Conservation (phyloP, 371 early-diverging fungal genomes). For the Choanephora cucurbitarum region DNA sequence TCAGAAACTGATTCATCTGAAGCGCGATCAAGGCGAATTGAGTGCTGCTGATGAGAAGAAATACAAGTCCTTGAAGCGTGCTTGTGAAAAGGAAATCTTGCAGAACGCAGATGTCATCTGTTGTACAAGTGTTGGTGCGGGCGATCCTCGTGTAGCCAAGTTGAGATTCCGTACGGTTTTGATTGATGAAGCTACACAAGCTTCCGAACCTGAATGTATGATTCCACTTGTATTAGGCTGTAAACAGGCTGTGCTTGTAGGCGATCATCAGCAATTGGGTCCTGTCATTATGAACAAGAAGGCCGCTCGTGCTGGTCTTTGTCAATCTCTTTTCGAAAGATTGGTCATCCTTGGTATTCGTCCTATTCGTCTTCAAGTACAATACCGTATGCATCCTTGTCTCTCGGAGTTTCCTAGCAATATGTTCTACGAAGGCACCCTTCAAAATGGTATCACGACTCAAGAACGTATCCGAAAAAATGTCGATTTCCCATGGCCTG, state of each 20-base stretch:
- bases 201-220: constrained; percentile 97
- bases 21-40: constrained; percentile 89
- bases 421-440: constrained; percentile 98
- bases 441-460: constrained; percentile 94
- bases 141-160: constrained; percentile 89
- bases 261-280: constrained; percentile 99
- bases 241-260: constrained; percentile 96
- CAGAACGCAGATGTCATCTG: constrained; percentile 96
- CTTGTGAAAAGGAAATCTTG: constrained; percentile 90
- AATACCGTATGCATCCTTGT: constrained; percentile 99
- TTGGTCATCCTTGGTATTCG: constrained; percentile 89
- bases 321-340: constrained; percentile 97
- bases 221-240: constrained; percentile 96
- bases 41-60: constrained; percentile 83
- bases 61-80: constrained; percentile 76
- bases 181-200: constrained; percentile 98
- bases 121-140: constrained; percentile 98
- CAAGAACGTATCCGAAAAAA: constrained; percentile 85
- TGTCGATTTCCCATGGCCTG: constrained; percentile 96
- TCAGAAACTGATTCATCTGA: constrained; percentile 87
- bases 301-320: constrained; percentile 92
- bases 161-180: constrained; percentile 92
- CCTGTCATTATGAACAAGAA: constrained; percentile 98
- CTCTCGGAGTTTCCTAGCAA: constrained; percentile 97
- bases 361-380: constrained; percentile 95